Conservation (phyloP, 331 rosid species). For the Saraca asoca region DNA sequence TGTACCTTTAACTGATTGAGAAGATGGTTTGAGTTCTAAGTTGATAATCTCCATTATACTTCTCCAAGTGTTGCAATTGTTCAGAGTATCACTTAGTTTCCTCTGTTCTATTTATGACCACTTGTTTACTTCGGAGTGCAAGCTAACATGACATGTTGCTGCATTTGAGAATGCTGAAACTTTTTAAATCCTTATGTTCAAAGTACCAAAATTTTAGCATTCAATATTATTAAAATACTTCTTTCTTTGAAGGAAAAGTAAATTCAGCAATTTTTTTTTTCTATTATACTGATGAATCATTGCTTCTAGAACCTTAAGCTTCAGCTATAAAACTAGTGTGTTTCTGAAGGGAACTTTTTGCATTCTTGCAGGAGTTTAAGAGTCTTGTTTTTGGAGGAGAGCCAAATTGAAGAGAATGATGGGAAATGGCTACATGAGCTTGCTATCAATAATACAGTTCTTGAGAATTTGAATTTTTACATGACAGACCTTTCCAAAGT, state of each 20-base stretch:
- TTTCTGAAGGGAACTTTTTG: slow-evolving; percentile 16
- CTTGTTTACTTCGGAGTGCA: background rate
- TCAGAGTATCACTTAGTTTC: background rate
- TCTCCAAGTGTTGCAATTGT: background rate
- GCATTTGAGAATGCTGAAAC: slow-evolving; percentile 5
- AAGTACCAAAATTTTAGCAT: background rate
- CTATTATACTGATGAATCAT: slow-evolving; percentile 9
- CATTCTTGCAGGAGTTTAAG: slow-evolving; percentile 63
- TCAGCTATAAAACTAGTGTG: background rate
- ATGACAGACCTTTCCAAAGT: slow-evolving; percentile 66
- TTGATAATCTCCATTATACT: too few relatives aligned
- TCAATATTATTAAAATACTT: background rate
- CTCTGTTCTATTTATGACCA: slow-evolving; percentile 10
- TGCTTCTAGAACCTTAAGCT: slow-evolving; percentile 27
- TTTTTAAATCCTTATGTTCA: background rate
- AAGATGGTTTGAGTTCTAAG: too few relatives aligned
- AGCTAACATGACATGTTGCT: slow-evolving; percentile 16
- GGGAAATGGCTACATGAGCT: slow-evolving; percentile 90
- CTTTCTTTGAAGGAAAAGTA: too few relatives aligned
- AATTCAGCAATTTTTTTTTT: background rate
- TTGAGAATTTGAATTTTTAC: slow-evolving; percentile 83
- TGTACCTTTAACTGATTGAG: too few relatives aligned
- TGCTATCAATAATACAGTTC: slow-evolving; percentile 80
- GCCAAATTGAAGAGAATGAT: slow-evolving; percentile 59
- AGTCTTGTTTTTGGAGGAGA: slow-evolving; percentile 86